phyloP scores from a whole-genome alignment of 2,329 filamentous ascomycete species.

The Botrytis hyacinthi region DNA sequence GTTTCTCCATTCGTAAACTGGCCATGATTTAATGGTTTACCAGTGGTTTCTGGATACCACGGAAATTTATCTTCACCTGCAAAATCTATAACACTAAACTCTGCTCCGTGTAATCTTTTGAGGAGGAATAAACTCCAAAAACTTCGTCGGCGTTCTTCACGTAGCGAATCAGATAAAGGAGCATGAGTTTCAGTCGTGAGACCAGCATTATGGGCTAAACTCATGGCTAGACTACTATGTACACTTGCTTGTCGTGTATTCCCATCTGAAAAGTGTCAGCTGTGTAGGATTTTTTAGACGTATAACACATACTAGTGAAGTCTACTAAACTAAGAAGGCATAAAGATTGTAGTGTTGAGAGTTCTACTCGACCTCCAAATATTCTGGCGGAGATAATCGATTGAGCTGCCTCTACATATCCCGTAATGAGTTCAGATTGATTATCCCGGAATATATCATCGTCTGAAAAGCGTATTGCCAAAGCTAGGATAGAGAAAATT shows the following conservation, averaged over 20 bases:
- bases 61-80: conserved; percentile 41
- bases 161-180: conserved; percentile 25
- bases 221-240: conserved; percentile 46
- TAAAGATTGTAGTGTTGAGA: conserved; percentile 43
- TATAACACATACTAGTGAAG: conserved; percentile 38
- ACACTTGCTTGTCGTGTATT: conserved; percentile 46
- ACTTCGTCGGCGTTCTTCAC: conserved; percentile 38
- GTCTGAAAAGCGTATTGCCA: conserved; percentile 45
- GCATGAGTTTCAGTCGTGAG: conserved; percentile 41
- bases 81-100: conserved; percentile 42
- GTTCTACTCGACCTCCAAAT: conserved; percentile 39
- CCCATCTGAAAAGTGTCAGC: conserved; percentile 40
- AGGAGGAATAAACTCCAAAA: conserved; percentile 40
- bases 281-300: no score
- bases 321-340: conserved; percentile 42
- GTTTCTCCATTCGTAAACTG: conserved; percentile 7
- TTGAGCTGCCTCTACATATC: conserved; percentile 41
- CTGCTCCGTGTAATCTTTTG: conserved; percentile 31
- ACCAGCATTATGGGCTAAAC: conserved; percentile 46
- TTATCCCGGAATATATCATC: conserved; percentile 31
- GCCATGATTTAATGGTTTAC: conserved; percentile 29
- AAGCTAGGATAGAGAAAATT: conserved; percentile 41
- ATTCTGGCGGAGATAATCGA: conserved; percentile 40
- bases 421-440: conserved; percentile 35
- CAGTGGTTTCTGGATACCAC: conserved; percentile 43